Base-by-base conservation (phyloP, 2,329 filamentous ascomycete species). In the Talaromyces sp. region DNA sequence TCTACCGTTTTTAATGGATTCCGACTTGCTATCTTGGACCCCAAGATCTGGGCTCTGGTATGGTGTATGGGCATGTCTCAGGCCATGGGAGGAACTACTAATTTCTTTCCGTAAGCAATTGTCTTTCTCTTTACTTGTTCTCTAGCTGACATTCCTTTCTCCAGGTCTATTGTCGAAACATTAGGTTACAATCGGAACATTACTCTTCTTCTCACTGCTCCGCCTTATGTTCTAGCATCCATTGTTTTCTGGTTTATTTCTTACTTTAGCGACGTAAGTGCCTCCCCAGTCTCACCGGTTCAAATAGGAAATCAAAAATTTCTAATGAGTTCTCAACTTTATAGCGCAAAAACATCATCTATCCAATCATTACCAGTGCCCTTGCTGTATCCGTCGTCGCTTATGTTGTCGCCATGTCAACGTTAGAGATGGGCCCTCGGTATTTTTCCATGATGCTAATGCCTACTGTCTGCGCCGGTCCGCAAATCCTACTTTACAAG, bases 401-500 rank as follows among this genome's bases (percentile, higher is more conserved):
- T 8, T 60, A 47, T 6, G 47, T 60, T 10, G 47, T 60, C 5
- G 34, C 52, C 27, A 33, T 60, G 80, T 78, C 78, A 6, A 81
- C 79, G 5, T 68, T 76, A 8, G 67, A 66, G 27, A 84, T 85
- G 57, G 83, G 81, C 0, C 77, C 82, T 0, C 78, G 81, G n/a
- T 87, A 85, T 73, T 82, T 85, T 71, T 78, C 78, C 30, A 73
- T 85, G 64, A 85, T 85, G 75, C 71, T 85, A 33, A 80, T 84
- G 73, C 78, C 79, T 63, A 83, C 85, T 64, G 78, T 85, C 61
- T 85, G 85, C 65, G 78, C 81, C 9, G 81, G 64, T 8, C 64
- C 81, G 69, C 83, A 83, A 71, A 79, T 79, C 47, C 82, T 81
- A 4, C 65, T 76, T 10, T 79, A 75, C 65, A 75, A 76, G 2